These are phyloP conservation scores for Cordyceps javanica DNA, from an alignment of 2,329 filamentous ascomycete species.

Conservation along the genomic window DNA sequence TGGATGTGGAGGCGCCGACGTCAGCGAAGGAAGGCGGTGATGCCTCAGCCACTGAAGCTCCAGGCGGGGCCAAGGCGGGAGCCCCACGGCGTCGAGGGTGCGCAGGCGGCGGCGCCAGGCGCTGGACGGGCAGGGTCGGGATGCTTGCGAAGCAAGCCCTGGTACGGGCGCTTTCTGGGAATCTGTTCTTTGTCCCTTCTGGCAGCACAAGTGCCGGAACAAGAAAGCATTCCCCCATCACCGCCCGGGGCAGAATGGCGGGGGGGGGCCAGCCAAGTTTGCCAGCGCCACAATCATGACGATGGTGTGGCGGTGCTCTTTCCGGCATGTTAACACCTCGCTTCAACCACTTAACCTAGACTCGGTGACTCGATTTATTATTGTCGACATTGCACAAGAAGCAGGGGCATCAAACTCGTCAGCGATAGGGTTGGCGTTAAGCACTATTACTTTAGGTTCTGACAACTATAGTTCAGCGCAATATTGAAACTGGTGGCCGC, in stretches of 20 bases:
- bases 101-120: too few relatives aligned
- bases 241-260: not conserved
- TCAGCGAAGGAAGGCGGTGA: slow-evolving; percentile 15
- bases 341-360: not conserved
- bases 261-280: not conserved
- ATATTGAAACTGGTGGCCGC: not conserved
- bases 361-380: not conserved
- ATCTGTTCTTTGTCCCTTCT: not conserved
- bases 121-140: not conserved
- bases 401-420: not conserved
- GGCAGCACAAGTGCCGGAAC: not conserved
- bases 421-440: not conserved
- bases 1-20: slow-evolving; percentile 13
- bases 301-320: not conserved
- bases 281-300: not conserved
- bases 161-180: too few relatives aligned
- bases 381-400: not conserved
- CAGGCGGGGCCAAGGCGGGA: not conserved
- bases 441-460: not conserved
- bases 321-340: too few relatives aligned
- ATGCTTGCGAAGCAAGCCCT: too few relatives aligned
- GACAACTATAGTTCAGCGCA: not conserved
- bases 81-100: not conserved
- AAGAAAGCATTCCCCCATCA: not conserved
- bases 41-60: slow-evolving; percentile 13